These are phyloP conservation scores for Jimgerdemannia flammicorona DNA, from an alignment of 192 early-diverging fungal genomes.

Conservation along the genomic window DNA sequence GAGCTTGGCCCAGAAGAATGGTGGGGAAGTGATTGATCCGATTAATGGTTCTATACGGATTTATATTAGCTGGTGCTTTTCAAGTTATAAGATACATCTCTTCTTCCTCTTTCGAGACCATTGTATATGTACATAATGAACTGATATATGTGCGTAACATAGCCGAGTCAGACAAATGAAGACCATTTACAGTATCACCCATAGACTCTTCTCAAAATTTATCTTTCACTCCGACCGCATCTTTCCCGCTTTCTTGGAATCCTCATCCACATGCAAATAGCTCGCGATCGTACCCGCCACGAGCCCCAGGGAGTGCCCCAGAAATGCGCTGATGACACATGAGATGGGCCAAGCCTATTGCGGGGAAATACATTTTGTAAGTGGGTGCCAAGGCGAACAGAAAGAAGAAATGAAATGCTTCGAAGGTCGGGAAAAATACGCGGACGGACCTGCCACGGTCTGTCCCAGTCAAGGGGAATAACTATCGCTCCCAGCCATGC, in stretches of 20 bases:
- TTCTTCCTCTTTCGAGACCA: too few species aligned
- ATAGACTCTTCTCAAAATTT: too few species aligned
- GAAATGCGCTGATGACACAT: conserved; percentile 38
- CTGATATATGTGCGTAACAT: too few species aligned
- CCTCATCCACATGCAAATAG: neutral
- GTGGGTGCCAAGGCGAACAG: neutral
- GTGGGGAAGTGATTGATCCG: too few species aligned
- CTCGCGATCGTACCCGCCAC: conserved; percentile 4
- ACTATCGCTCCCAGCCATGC: conserved; percentile 54
- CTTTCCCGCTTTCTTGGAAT: neutral
- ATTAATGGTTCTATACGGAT: too few species aligned
- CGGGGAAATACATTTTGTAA: neutral
- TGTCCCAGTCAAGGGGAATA: conserved; percentile 53
- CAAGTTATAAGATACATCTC: too few species aligned
- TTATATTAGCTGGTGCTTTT: too few species aligned
- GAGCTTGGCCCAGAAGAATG: too few species aligned
- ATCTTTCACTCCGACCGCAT: neutral
- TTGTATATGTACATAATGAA: too few species aligned
- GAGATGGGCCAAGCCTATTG: conserved; percentile 43
- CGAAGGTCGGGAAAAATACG: neutral
- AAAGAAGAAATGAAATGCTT: neutral
- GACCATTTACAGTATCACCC: too few species aligned
- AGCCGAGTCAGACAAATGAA: too few species aligned
- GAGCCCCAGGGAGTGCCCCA: conserved; percentile 40
- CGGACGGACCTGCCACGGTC: conserved; percentile 42